phyloP scores from a whole-genome alignment of 495 filamentous ascomycete genomes.

The Trichoderma reesei region DNA sequence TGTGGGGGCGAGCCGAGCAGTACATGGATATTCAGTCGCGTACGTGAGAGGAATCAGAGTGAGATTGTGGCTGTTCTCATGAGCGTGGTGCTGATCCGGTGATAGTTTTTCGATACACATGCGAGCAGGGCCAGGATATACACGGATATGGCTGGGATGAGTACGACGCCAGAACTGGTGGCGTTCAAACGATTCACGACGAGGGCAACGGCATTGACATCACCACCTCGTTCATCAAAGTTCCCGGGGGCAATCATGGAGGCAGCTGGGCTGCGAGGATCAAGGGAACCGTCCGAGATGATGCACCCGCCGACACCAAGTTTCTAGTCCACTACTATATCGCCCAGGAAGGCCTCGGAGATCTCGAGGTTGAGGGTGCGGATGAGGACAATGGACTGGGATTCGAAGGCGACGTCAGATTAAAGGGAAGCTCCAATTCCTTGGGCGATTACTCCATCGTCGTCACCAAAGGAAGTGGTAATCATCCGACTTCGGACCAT shows the following conservation, averaged over 20 bases:
- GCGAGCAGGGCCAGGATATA: slow-evolving; percentile 92
- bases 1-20: slow-evolving; percentile 86
- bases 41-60: slow-evolving; percentile 36
- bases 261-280: slow-evolving; percentile 87
- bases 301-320: slow-evolving; percentile 50
- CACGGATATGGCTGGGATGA: slow-evolving; percentile 95
- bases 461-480: slow-evolving; percentile 57
- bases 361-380: slow-evolving; percentile 46
- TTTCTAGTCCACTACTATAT: slow-evolving; percentile 75
- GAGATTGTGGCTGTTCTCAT: not conserved
- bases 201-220: slow-evolving; percentile 79
- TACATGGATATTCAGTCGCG: slow-evolving; percentile 68
- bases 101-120: slow-evolving; percentile 85
- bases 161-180: slow-evolving; percentile 81
- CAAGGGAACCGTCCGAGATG: slow-evolving; percentile 68
- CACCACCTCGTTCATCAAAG: slow-evolving; percentile 86
- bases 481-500: slow-evolving; percentile 51
- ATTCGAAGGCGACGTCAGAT: slow-evolving; percentile 60
- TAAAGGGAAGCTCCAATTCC: slow-evolving; percentile 61
- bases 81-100: not conserved
- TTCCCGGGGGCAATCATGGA: slow-evolving; percentile 77
- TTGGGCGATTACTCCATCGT: slow-evolving; percentile 80
- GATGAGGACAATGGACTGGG: slow-evolving; percentile 41
- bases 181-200: slow-evolving; percentile 83
- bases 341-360: slow-evolving; percentile 64